Evolutionary conservation across 495 filamentous ascomycete genomes (phyloP), one percentile per base, ranked within the genome.

Genomic region (Hapsidospora chrysogenum): DNA sequence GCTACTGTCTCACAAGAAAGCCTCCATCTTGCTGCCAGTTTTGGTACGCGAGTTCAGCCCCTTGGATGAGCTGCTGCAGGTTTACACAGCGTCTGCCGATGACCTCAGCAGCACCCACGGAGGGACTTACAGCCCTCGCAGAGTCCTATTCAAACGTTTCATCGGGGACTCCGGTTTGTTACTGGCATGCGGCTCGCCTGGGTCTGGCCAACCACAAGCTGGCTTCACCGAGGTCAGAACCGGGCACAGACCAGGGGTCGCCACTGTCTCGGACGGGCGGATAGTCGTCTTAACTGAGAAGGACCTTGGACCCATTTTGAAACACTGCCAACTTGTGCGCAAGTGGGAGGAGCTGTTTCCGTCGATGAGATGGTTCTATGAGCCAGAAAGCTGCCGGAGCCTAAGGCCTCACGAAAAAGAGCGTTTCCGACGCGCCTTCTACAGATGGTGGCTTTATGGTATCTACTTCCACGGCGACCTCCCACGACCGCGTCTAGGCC

Each of bases 331-430:
- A 15, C 52, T 71, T 3, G 70, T 79, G 22, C 61, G 64, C 42
- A 60, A 63, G 38, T 84, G 78, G 78, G 68, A 72, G 43, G 52
- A 58, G 7, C 60, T 80, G 19, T 87, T 80, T 49, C 79, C 79
- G 3, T 58, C 71, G 34, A 66, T 78, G 41, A 72, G 74, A 39
- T 86, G 80, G 74, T 63, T 63, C 20, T 42, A 61, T 7, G 55
- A 70, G 30, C 78, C 61, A 21, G 61, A 68, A 36, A 54, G 68
- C 33, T 69, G 78, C n/a, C 75, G 82, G 9, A 61, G 70, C 3
- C 60, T 87, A 8, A 65, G 49, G 0, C 32, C 41, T 2, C 38
- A 60, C 9, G 82, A 85, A 49, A 59, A 66, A 14, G 55, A 58
- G 17, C 62, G 68, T 4, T 40, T 85, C n/a, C 70, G 80, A 4